A percentile compares a stretch with the other conserved stretches of the same genome.
Evolutionary conservation across 2,329 filamentous ascomycete genomes (phyloP).

Genomic region (Penicillium sp.): DNA sequence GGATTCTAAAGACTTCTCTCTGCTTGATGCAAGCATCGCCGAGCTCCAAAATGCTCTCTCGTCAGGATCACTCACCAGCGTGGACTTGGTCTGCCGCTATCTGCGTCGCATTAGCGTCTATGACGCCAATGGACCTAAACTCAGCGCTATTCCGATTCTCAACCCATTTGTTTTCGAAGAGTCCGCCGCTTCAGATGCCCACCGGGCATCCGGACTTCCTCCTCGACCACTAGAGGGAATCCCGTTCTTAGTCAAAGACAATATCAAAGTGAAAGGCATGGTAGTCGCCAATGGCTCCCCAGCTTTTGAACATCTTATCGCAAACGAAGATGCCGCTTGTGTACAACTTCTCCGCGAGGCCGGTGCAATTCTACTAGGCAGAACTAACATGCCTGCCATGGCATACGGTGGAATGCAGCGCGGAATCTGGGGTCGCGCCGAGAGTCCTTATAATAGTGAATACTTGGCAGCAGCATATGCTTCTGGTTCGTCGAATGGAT

Average conservation of each 20-base stretch:
- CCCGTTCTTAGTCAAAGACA: conserved; percentile 60
- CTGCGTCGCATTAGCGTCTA: conserved; percentile 50
- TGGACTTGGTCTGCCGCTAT: conserved; percentile 49
- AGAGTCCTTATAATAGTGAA: conserved; percentile 56
- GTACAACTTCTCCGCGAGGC: conserved; percentile 50
- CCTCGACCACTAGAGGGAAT: conserved; percentile 54
- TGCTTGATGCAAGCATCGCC: conserved; percentile 52
- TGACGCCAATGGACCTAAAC: conserved; percentile 41
- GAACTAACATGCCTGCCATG: conserved; percentile 63
- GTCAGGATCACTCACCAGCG: conserved; percentile 42
- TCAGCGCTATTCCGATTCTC: conserved; percentile 53
- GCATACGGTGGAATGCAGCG: conserved; percentile 60
- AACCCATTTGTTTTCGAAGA: conserved; percentile 50
- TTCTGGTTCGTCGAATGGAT: conserved; percentile 60
- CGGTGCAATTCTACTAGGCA: conserved; percentile 54
- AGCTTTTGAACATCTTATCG: conserved; percentile 52
- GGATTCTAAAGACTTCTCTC: conserved; percentile 14
- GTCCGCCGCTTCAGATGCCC: conserved; percentile 49
- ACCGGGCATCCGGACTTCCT: conserved; percentile 39
- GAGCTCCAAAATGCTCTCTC: conserved; percentile 47
- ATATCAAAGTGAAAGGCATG: conserved; percentile 56
- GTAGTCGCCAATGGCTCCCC: conserved; percentile 57
- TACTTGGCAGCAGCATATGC: conserved; percentile 58
- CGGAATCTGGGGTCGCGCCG: conserved; percentile 57
- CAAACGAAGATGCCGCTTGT: conserved; percentile 55